A percentile compares a stretch with the other conserved stretches of the same genome.
phyloP scores from a whole-genome alignment of 768 basidiomycete species.

The Butyriboletus loyo region DNA sequence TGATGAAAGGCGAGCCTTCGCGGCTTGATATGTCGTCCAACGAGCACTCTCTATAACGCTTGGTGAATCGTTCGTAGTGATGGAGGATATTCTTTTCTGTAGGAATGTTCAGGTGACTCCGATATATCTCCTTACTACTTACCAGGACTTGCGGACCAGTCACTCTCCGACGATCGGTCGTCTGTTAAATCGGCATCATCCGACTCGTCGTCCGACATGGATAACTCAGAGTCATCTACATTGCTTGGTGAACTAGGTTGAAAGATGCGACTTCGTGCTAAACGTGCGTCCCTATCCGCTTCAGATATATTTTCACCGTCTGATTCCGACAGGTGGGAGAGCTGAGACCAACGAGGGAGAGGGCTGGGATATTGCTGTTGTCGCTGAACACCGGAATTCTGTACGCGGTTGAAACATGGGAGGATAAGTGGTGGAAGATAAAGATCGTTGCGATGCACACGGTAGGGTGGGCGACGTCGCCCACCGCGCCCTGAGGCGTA shows the following conservation, averaged over 20 bases:
- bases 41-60: constrained; percentile 43
- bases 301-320: constrained; percentile 62
- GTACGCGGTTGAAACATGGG: constrained; percentile 21
- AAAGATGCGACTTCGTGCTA: constrained; percentile 63
- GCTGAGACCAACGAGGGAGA: constrained; percentile 19
- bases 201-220: constrained; percentile 73
- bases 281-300: constrained; percentile 64
- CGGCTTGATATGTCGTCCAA: constrained; percentile 39
- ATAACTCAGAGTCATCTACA: constrained; percentile 43
- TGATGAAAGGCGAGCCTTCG: constrained; percentile 46
- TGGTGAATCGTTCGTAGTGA: constrained; percentile 48
- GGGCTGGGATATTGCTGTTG: constrained; percentile 8
- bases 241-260: constrained; percentile 25
- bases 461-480: constrained; percentile 9
- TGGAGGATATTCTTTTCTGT: constrained; percentile 31
- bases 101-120: constrained; percentile 8
- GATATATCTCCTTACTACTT: not conserved
- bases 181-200: constrained; percentile 72
- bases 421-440: constrained; percentile 44
- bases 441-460: constrained; percentile 46
- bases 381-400: not conserved
- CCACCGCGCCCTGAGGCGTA: not conserved
- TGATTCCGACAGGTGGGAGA: constrained; percentile 52
- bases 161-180: constrained; percentile 34
- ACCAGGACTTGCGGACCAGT: constrained; percentile 41